phyloP scores from a whole-genome alignment of 208 protist genomes.

The Novymonas esmeraldas region DNA sequence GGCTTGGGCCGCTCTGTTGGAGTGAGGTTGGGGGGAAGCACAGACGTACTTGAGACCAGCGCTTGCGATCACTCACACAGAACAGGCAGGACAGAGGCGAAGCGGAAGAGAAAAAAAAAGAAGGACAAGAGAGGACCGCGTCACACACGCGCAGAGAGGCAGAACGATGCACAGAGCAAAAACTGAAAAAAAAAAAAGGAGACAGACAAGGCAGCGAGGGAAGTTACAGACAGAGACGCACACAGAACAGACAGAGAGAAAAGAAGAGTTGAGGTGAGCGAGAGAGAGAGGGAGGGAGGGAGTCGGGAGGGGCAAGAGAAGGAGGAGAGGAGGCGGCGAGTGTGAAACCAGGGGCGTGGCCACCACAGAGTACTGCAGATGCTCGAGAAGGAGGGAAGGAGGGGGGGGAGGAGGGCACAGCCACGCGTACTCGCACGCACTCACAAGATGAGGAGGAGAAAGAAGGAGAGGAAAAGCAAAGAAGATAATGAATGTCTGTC shows the following conservation, averaged over 20 bases:
- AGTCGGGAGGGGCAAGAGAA: conserved; percentile 1
- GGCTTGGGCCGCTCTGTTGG: too few species aligned
- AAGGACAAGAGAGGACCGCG: too few species aligned
- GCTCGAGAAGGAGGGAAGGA: neutral
- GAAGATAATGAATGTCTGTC: too few species aligned
- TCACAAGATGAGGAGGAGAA: neutral
- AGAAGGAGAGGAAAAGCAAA: neutral
- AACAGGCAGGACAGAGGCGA: too few species aligned
- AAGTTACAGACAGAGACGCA: neutral
- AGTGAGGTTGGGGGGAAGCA: too few species aligned
- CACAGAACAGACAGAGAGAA: too few species aligned
- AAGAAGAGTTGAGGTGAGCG: neutral
- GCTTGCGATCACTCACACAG: too few species aligned
- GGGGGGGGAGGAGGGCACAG: neutral
- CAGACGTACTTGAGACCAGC: too few species aligned
- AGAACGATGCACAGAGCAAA: neutral
- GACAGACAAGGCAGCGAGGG: neutral
- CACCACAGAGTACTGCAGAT: too few species aligned
- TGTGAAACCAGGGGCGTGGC: too few species aligned
- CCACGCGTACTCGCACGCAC: neutral
- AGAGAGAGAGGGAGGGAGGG: neutral
- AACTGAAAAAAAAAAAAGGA: neutral
- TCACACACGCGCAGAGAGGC: neutral
- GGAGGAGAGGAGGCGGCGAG: neutral
- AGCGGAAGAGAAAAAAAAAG: too few species aligned